phyloP scores from a whole-genome alignment of 2,329 filamentous ascomycete genomes.

The Trichoderma oligosporum region DNA sequence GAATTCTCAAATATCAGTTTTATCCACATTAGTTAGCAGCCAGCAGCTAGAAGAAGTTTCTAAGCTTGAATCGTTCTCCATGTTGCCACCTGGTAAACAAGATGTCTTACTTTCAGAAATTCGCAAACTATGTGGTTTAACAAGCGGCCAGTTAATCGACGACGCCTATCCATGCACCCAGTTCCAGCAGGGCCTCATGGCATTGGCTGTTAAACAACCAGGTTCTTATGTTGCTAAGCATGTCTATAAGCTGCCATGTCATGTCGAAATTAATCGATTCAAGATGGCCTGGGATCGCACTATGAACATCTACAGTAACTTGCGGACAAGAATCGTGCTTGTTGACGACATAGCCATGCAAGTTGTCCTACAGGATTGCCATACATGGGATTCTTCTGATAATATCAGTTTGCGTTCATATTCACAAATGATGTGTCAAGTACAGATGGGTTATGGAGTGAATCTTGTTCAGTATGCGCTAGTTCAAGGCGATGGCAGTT shows the following conservation, averaged over 20 bases:
- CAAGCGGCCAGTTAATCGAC: not conserved
- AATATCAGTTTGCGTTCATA: not conserved
- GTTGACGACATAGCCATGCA: not conserved
- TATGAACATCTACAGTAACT: not conserved
- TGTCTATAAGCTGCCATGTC: slow-evolving; percentile 5
- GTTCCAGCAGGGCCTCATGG: slow-evolving; percentile 1
- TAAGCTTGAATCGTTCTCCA: not conserved
- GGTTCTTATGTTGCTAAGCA: not conserved
- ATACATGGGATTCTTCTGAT: not conserved
- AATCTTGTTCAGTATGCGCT: slow-evolving; percentile 1
- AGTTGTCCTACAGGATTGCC: not conserved
- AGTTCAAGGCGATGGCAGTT: not conserved
- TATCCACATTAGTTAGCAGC: not conserved
- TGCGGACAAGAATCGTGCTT: slow-evolving; percentile 14
- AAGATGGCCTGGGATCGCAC: slow-evolving; percentile 26
- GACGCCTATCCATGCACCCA: slow-evolving; percentile 12
- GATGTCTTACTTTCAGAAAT: not conserved
- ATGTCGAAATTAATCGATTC: not conserved
- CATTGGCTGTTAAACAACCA: slow-evolving; percentile 1
- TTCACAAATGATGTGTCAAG: not conserved
- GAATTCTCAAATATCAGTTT: slow-evolving; percentile 2
- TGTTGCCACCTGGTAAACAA: not conserved
- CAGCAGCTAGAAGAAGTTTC: not conserved
- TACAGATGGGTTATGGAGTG: not conserved
- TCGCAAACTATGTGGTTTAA: not conserved